These are phyloP conservation scores for Leptomonas pyrrhocoris DNA, from an alignment of 208 protist genomes.

Conservation along the genomic window DNA sequence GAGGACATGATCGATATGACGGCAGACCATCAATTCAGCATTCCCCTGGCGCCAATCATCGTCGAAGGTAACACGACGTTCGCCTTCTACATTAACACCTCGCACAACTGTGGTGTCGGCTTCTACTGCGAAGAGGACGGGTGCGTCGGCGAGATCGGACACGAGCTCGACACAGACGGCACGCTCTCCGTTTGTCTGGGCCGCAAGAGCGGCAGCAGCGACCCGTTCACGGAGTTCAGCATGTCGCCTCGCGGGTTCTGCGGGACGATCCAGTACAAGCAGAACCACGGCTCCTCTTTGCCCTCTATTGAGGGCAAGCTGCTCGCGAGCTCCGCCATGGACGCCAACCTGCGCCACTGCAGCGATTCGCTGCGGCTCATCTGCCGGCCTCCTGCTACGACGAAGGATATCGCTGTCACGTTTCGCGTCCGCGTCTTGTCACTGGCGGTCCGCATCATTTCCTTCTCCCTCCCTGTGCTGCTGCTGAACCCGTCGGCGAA, in stretches of 20 bases:
- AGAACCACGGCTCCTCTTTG: conserved; percentile 61
- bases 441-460: conserved; percentile 30
- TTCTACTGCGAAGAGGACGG: conserved; percentile 87
- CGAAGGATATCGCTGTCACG: conserved; percentile 23
- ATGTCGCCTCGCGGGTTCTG: conserved; percentile 78
- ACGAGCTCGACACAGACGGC: conserved; percentile 82
- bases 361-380: conserved; percentile 37
- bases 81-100: conserved; percentile 89
- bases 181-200: conserved; percentile 78
- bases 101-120: conserved; percentile 88
- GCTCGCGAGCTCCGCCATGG: conserved; percentile 5
- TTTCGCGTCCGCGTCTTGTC: conserved; percentile 29
- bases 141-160: conserved; percentile 69
- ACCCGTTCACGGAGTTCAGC: conserved; percentile 71
- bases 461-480: conserved; percentile 28
- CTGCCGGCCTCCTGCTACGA: conserved; percentile 27
- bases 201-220: conserved; percentile 76
- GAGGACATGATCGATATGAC: conserved; percentile 80
- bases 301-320: conserved; percentile 55
- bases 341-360: conserved; percentile 28
- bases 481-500: conserved; percentile 23
- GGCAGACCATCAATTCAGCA: conserved; percentile 56
- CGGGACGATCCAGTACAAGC: conserved; percentile 85
- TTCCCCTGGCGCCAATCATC: conserved; percentile 64
- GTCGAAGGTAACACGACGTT: conserved; percentile 74